phyloP scores from a whole-genome alignment of 345 rosid species.

The Brassica cretica region DNA sequence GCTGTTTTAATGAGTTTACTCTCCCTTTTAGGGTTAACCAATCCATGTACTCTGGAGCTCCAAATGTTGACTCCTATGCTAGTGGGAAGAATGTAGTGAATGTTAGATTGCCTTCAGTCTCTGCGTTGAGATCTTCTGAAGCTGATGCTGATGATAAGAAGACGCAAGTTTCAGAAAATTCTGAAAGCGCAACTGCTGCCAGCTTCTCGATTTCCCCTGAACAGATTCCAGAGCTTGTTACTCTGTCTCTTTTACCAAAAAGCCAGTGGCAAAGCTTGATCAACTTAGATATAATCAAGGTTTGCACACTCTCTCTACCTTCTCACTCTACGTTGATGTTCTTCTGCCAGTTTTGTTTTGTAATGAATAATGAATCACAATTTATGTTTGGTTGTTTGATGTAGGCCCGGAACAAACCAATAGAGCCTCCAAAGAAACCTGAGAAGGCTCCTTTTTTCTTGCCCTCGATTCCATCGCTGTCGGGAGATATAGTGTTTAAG shows the following conservation, averaged over 20 bases:
- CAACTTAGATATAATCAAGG: slow-evolving; percentile 95
- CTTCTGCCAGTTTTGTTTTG: neutral
- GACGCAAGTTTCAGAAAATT: slow-evolving; percentile 39
- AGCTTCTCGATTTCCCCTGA: slow-evolving; percentile 42
- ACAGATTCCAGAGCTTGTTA: slow-evolving; percentile 90
- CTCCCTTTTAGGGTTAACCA: slow-evolving; percentile 63
- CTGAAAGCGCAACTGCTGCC: slow-evolving; percentile 34
- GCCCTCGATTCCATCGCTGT: slow-evolving; percentile 81
- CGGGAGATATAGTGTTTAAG: slow-evolving; percentile 81
- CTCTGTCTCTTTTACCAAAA: slow-evolving; percentile 85
- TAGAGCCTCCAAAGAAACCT: slow-evolving; percentile 90
- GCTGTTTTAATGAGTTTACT: neutral
- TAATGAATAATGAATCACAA: neutral
- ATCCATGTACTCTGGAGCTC: slow-evolving; percentile 74
- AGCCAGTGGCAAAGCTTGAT: slow-evolving; percentile 97
- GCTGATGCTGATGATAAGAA: slow-evolving; percentile 47
- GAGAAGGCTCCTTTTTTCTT: slow-evolving; percentile 90
- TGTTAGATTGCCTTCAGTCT: slow-evolving; percentile 78
- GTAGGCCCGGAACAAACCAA: slow-evolving; percentile 85
- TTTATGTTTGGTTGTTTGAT: slow-evolving; percentile 20
- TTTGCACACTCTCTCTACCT: slow-evolving; percentile 25
- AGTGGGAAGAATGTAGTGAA: slow-evolving; percentile 76
- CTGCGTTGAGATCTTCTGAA: slow-evolving; percentile 56
- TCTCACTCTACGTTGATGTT: neutral
- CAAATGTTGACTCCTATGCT: slow-evolving; percentile 63